These are phyloP conservation scores for Leptodermis oblonga DNA, from an alignment of 257 asterid species.

Conservation along the genomic window DNA sequence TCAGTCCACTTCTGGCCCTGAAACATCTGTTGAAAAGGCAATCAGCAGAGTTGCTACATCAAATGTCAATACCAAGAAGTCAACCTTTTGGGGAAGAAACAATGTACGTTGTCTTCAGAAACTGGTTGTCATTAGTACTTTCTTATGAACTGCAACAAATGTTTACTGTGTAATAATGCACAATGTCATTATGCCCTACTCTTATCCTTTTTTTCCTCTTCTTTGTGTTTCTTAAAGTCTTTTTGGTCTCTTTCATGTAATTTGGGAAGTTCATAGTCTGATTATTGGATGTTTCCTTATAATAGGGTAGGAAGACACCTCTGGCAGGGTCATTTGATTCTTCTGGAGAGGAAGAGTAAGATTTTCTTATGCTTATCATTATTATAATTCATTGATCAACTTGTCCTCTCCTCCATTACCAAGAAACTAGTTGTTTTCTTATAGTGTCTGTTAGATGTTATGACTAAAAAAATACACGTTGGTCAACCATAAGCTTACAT, in stretches of 20 bases:
- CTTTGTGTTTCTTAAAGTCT: not conserved
- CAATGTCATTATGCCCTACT: not conserved
- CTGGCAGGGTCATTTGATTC: constrained; percentile 73
- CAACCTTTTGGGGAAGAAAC: constrained; percentile 83
- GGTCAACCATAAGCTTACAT: not conserved
- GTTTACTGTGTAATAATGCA: not conserved
- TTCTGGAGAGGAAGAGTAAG: constrained; percentile 99
- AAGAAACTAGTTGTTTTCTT: not conserved
- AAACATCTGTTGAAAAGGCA: constrained; percentile 48
- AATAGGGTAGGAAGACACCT: constrained; percentile 67
- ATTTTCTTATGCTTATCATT: constrained; percentile 19
- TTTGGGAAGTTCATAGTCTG: not conserved
- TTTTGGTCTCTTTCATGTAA: not conserved
- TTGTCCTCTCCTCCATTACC: not conserved
- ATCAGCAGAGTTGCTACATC: constrained; percentile 40
- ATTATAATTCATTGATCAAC: too few relatives aligned
- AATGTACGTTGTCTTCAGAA: constrained; percentile 43
- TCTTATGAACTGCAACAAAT: not conserved
- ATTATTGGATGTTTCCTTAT: constrained; percentile 18
- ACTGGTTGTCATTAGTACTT: not conserved
- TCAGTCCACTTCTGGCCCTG: constrained; percentile 53
- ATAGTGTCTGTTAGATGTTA: not conserved
- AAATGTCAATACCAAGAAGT: constrained; percentile 52
- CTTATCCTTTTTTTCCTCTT: not conserved
- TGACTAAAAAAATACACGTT: not conserved